phyloP scores from a whole-genome alignment of 306 rosid genomes.

The Styphnolobium japonicum region DNA sequence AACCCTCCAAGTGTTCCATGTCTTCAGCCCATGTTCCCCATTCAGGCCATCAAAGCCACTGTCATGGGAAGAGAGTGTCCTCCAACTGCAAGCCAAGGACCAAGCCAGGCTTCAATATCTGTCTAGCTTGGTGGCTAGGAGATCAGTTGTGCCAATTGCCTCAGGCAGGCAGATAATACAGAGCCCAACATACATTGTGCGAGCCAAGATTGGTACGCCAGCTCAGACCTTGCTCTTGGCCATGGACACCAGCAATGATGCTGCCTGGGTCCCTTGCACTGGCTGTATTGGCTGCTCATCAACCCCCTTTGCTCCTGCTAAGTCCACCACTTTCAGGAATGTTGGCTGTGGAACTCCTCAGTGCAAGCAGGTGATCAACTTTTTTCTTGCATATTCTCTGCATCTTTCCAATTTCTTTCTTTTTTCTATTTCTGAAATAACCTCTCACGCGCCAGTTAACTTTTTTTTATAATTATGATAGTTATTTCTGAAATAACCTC shows the following conservation, averaged over 20 bases:
- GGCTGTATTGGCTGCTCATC: slow-evolving; percentile 78
- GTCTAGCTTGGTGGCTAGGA: slow-evolving; percentile 50
- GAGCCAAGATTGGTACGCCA: slow-evolving; percentile 74
- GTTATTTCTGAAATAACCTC: background rate
- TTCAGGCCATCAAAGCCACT: slow-evolving; percentile 52
- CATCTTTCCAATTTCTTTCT: background rate
- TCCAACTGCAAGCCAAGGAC: slow-evolving; percentile 59
- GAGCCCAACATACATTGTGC: slow-evolving; percentile 77
- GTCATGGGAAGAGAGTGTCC: slow-evolving; percentile 81
- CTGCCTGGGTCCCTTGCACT: slow-evolving; percentile 83
- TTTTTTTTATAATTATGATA: background rate
- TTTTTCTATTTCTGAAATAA: background rate
- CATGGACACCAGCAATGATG: slow-evolving; percentile 82
- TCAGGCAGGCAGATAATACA: slow-evolving; percentile 79
- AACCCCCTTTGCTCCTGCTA: slow-evolving; percentile 39
- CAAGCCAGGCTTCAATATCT: slow-evolving; percentile 56
- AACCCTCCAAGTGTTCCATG: slow-evolving; percentile 66
- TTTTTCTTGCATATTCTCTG: background rate
- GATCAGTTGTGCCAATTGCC: slow-evolving; percentile 73
- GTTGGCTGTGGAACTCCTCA: slow-evolving; percentile 55
- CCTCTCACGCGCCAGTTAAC: background rate
- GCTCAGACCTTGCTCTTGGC: slow-evolving; percentile 79
- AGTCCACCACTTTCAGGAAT: slow-evolving; percentile 51
- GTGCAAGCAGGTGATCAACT: slow-evolving; percentile 68
- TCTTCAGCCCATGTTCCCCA: slow-evolving; percentile 71